phyloP scores from a whole-genome alignment of 2,329 filamentous ascomycete genomes.

The Keithomyces neogunnii region DNA sequence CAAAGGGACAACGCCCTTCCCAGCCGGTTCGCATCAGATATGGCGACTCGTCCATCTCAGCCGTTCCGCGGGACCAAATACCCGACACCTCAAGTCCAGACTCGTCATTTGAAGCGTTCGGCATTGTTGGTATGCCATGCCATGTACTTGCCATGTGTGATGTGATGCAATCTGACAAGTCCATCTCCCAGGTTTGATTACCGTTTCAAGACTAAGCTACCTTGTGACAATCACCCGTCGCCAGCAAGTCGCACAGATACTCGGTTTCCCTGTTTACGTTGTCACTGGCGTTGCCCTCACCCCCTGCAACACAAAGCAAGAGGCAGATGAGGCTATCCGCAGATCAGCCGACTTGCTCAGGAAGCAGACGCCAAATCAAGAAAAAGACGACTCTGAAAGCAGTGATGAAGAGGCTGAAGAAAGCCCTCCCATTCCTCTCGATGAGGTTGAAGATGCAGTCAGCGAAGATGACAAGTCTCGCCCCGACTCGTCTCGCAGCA shows the following conservation, averaged over 20 bases:
- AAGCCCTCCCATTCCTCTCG: constrained; percentile 22
- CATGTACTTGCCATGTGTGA: neutral
- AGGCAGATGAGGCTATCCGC: constrained; percentile 64
- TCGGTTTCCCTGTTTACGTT: constrained; percentile 74
- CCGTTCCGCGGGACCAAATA: constrained; percentile 34
- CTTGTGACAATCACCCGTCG: constrained; percentile 80
- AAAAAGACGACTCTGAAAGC: constrained; percentile 34
- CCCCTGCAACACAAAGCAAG: constrained; percentile 66
- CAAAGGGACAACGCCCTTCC: constrained; percentile 47
- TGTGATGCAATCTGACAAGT: neutral
- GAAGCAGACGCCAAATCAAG: constrained; percentile 29
- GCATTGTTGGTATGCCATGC: constrained; percentile 41
- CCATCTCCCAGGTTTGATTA: constrained; percentile 62
- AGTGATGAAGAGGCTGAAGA: constrained; percentile 37
- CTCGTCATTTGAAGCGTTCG: constrained; percentile 50
- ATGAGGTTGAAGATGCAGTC: constrained; percentile 36
- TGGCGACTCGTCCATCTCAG: constrained; percentile 41
- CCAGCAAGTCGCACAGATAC: constrained; percentile 80
- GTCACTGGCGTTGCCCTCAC: constrained; percentile 88
- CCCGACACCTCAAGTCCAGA: constrained; percentile 35
- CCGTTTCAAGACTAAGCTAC: constrained; percentile 72
- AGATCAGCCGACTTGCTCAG: constrained; percentile 43
- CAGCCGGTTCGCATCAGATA: constrained; percentile 65
- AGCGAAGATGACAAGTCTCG: constrained; percentile 24
- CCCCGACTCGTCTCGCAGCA: constrained; percentile 37